Conservation (phyloP, 129 eudicot genomes). For the Flaveria robusta region DNA sequence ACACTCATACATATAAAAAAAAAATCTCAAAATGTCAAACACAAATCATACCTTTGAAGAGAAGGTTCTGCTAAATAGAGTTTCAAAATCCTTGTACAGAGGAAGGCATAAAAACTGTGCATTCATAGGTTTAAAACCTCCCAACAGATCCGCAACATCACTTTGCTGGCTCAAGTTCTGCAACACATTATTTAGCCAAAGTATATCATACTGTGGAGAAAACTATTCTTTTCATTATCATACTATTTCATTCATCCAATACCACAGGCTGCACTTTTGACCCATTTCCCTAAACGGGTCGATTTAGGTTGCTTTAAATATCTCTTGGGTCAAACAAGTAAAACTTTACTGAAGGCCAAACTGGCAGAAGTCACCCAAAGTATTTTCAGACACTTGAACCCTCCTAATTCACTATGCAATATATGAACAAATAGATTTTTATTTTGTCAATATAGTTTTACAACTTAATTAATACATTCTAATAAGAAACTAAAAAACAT, state of each 20-base stretch:
- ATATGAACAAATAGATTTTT: background rate
- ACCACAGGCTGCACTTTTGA: background rate
- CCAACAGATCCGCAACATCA: conserved; percentile 86
- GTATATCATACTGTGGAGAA: background rate
- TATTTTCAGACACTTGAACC: conserved; percentile 1
- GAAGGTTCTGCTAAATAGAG: conserved; percentile 56
- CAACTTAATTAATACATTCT: background rate
- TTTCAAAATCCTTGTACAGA: conserved; percentile 75
- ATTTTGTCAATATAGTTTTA: background rate
- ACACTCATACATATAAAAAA: background rate
- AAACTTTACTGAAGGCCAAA: background rate
- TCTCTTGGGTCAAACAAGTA: background rate
- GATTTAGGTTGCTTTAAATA: background rate
- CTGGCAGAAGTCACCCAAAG: background rate
- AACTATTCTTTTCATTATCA: conserved; percentile 11
- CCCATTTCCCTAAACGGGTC: conserved; percentile 7
- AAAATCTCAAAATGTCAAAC: background rate
- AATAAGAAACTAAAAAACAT: background rate
- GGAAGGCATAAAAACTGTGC: conserved; percentile 74
- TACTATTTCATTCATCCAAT: background rate
- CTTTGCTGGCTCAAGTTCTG: conserved; percentile 99
- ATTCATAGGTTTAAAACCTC: conserved; percentile 86
- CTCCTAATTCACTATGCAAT: background rate
- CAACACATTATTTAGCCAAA: conserved; percentile 23
- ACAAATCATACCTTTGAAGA: conserved; percentile 54